These are phyloP conservation scores for Penicillium sp. DNA, from an alignment of 2,329 filamentous ascomycete species.

Conservation along the genomic window DNA sequence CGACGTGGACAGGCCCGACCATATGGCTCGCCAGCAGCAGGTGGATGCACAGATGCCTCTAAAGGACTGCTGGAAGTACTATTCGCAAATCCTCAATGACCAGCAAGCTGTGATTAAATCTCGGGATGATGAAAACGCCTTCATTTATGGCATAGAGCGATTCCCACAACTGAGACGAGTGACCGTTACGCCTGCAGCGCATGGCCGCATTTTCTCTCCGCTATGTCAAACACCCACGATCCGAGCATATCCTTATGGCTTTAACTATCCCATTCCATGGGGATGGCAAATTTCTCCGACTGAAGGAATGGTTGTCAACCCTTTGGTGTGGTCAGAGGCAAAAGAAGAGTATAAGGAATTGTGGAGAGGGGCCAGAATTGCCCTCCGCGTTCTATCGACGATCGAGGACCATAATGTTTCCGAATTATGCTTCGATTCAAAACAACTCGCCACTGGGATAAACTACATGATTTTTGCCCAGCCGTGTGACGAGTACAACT, in stretches of 20 bases:
- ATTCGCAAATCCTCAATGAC: conserved; percentile 29
- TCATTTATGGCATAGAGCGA: conserved; percentile 33
- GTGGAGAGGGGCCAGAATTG: conserved; percentile 35
- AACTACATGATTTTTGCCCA: conserved; percentile 32
- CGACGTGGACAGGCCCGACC: conserved; percentile 9
- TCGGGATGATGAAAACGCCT: conserved; percentile 28
- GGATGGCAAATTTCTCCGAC: conserved; percentile 24
- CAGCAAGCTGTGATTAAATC: conserved; percentile 32
- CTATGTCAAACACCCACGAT: conserved; percentile 46
- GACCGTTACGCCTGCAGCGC: conserved; percentile 41
- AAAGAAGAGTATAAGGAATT: conserved; percentile 14
- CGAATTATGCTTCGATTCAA: conserved; percentile 38
- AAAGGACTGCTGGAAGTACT: conserved; percentile 28
- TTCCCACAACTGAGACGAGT: conserved; percentile 40
- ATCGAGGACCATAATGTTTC: conserved; percentile 26
- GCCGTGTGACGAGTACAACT: conserved; percentile 7
- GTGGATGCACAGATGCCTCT: conserved; percentile 19
- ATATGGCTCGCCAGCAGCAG: conserved; percentile 5
- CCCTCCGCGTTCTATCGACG: conserved; percentile 24
- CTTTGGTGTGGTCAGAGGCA: conserved; percentile 7
- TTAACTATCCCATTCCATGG: conserved; percentile 41
- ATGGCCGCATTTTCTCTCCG: conserved; percentile 37
- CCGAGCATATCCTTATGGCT: conserved; percentile 39
- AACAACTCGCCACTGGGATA: conserved; percentile 31
- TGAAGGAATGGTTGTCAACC: not conserved